A percentile compares a stretch with the other conserved stretches of the same genome.
phyloP scores from a whole-genome alignment of 2,329 filamentous ascomycete species.

The Didymella exigua region DNA sequence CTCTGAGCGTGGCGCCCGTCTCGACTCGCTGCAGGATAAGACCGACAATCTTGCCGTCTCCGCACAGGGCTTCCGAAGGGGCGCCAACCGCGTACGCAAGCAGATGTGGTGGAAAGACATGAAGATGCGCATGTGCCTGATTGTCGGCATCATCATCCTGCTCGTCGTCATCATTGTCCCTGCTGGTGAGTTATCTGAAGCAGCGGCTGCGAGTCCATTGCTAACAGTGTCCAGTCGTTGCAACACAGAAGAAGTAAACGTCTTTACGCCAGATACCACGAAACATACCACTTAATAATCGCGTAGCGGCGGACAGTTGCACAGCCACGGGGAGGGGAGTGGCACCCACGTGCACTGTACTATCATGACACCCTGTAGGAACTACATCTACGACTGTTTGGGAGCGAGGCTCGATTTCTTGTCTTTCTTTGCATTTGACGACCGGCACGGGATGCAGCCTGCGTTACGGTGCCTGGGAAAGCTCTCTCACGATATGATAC shows the following conservation, averaged over 20 bases:
- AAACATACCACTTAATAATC: constrained; percentile 42
- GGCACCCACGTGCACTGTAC: constrained; percentile 34
- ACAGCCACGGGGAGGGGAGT: constrained; percentile 28
- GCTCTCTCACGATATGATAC: constrained; percentile 32
- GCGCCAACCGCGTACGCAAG: constrained; percentile 89
- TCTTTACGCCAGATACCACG: constrained; percentile 33
- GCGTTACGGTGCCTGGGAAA: constrained; percentile 20
- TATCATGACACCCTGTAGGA: constrained; percentile 39
- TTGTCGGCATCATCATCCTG: constrained; percentile 87
- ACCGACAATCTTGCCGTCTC: constrained; percentile 91
- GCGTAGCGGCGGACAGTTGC: constrained; percentile 26
- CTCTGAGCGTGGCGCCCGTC: constrained; percentile 85
- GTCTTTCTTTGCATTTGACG: constrained; percentile 45
- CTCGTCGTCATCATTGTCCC: constrained; percentile 94
- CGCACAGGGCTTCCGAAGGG: constrained; percentile 92
- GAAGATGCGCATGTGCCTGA: constrained; percentile 99
- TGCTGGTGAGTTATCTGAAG: constrained; percentile 66
- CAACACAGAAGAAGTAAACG: constrained; percentile 31
- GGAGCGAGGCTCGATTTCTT: constrained; percentile 45
- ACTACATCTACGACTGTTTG: constrained; percentile 45
- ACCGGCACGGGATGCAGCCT: constrained; percentile 31
- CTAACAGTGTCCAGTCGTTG: constrained; percentile 36
- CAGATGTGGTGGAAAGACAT: constrained; percentile 99
- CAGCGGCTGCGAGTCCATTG: too few species aligned
- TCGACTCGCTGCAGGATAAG: constrained; percentile 90